Conservation (phyloP, 495 filamentous ascomycete genomes). For the Amorphotheca resinae region DNA sequence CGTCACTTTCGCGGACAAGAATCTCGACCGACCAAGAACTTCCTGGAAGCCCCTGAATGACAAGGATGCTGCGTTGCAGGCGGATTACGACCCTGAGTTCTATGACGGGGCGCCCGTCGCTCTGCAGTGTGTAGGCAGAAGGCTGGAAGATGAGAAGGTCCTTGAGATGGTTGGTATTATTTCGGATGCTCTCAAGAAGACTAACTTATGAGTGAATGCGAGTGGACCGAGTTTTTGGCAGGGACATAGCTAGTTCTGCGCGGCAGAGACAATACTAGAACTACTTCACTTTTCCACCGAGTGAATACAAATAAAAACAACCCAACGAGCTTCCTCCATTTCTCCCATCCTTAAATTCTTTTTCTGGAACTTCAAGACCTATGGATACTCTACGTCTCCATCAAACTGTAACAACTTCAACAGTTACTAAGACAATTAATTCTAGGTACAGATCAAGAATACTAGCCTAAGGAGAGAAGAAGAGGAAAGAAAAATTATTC, state of each 20-base stretch:
- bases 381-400: too few relatives aligned
- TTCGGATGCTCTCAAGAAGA: constrained; percentile 15
- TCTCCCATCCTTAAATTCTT: too few relatives aligned
- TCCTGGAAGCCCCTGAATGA: constrained; percentile 21
- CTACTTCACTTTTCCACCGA: too few relatives aligned
- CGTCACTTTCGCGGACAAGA: constrained; percentile 18
- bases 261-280: too few relatives aligned
- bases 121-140: constrained; percentile 35
- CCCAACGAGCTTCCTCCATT: too few relatives aligned
- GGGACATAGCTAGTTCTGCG: too few relatives aligned
- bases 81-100: constrained; percentile 29
- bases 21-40: constrained; percentile 24
- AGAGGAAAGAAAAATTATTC: neutral
- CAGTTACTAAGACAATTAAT: neutral
- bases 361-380: too few relatives aligned
- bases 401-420: too few relatives aligned
- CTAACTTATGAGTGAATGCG: neutral
- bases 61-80: constrained; percentile 12
- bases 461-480: neutral
- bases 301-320: too few relatives aligned
- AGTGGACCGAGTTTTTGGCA: too few relatives aligned
- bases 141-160: constrained; percentile 37
- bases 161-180: constrained; percentile 26
- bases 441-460: neutral
- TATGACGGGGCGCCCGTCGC: constrained; percentile 36